phyloP scores from a whole-genome alignment of 2,329 filamentous ascomycete genomes.

The Apiospora marii region DNA sequence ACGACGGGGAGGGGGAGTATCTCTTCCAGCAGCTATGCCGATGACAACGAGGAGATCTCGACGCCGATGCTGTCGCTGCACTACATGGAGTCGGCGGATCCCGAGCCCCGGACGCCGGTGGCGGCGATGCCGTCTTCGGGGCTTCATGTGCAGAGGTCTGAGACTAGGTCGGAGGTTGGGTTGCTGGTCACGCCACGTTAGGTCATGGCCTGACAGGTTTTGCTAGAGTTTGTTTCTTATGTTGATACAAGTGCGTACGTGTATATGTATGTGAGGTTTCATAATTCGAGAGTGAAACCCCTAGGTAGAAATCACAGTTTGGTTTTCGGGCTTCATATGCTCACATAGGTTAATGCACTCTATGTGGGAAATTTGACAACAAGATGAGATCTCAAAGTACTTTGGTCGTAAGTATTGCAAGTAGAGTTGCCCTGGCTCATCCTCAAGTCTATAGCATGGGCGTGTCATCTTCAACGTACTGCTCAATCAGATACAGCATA shows the following conservation, averaged over 20 bases:
- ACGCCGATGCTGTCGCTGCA: not conserved
- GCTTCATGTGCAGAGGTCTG: not conserved
- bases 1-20: not conserved
- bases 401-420: not conserved
- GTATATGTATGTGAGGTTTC: not conserved
- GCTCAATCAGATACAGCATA: conserved; percentile 30
- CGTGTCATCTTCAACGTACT: not conserved
- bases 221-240: not conserved
- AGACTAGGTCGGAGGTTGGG: not conserved
- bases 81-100: not conserved
- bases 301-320: not conserved
- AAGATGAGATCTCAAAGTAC: no score
- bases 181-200: not conserved
- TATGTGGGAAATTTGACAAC: no score
- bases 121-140: not conserved
- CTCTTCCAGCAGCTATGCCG: not conserved
- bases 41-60: not conserved
- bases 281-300: not conserved
- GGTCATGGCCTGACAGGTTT: no score
- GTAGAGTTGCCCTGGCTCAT: not conserved
- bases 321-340: not conserved
- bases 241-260: not conserved
- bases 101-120: not conserved
- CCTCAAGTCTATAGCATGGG: not conserved
- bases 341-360: no score